A percentile compares a stretch with the other conserved stretches of the same genome.
Evolutionary conservation across 75 land plant species (phyloP).

Genomic region (Picea sitchensis): DNA sequence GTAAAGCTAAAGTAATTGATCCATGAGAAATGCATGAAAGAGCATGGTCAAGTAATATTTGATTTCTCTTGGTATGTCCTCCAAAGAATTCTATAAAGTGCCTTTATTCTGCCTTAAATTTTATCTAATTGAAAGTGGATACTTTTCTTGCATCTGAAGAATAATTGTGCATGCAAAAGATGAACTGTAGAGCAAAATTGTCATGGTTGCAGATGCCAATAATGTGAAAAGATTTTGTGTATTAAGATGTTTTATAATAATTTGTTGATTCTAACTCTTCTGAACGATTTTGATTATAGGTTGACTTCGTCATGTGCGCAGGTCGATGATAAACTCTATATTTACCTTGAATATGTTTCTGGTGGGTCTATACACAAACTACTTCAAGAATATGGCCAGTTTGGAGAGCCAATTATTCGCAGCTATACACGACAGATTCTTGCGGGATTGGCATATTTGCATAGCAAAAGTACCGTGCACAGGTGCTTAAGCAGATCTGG

Average conservation of each 20-base stretch:
- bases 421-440: conserved; percentile 82
- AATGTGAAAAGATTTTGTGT: not conserved
- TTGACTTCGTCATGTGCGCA: conserved; percentile 18
- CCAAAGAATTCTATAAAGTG: not conserved
- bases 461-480: conserved; percentile 70
- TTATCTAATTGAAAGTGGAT: not conserved
- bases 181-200: not conserved
- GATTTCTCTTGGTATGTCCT: too few relatives aligned
- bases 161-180: not conserved
- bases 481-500: conserved; percentile 31
- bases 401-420: conserved; percentile 76
- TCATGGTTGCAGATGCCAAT: not conserved
- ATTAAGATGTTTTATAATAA: not conserved
- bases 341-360: conserved; percentile 87
- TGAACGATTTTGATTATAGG: not conserved
- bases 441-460: conserved; percentile 71
- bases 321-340: conserved; percentile 73
- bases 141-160: not conserved
- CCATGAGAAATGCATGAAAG: too few relatives aligned
- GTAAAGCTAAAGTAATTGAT: too few relatives aligned
- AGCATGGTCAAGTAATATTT: too few relatives aligned
- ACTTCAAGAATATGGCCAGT: conserved; percentile 77
- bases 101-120: not conserved
- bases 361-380: conserved; percentile 87
- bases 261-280: too few relatives aligned